Base-by-base conservation (phyloP, 2,329 filamentous ascomycete genomes). In the Trematosphaeria pertusa region DNA sequence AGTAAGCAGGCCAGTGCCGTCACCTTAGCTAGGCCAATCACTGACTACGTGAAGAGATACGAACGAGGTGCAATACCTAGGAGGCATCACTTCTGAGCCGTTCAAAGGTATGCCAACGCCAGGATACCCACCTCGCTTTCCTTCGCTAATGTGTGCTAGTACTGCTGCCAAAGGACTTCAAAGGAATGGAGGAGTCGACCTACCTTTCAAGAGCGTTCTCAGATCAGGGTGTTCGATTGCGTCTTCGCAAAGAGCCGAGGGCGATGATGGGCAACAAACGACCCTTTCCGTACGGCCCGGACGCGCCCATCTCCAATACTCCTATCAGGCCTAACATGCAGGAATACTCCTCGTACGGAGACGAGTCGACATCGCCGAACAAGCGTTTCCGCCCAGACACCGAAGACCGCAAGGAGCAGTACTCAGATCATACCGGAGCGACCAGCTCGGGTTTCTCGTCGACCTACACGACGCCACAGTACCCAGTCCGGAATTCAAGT, bases 221-320 rank as follows among this genome's bases (percentile, higher is more conserved):
- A 54, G 91, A 96, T 61, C 91, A 96, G 67, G 91, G 91, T 7
- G 89, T 96, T 11, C 86, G 90, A 40, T 76, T 96, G 22, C 82
- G 91, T 41, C 80, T 96, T 36, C 84, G 91, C 43, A 96, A 96
- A 68, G 91, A 96, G 70, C 87, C 89, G 34, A 81, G 89, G 28
- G 58, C 61, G 10, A 59, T 64, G 48, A 62, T 63, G 51, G 58
- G 58, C 18, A 58, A 49, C 39, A 69, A 67, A 49, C 54, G 65
- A 32, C 26, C 43, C 6, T 61, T 54, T 33, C 51, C 50, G n/a
- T 46, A 51, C 39, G 54, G 49, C 11, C 38, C 40, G 5, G 40
- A 39, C 9, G 30, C 42, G 9, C 17, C 47, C 4, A 18, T 31
- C 21, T 20, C 40, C 3, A n/a, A 47, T 15, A 26, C 48, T 11